phyloP scores from a whole-genome alignment of 2,329 filamentous ascomycete genomes.

The Aspergillus proliferans region DNA sequence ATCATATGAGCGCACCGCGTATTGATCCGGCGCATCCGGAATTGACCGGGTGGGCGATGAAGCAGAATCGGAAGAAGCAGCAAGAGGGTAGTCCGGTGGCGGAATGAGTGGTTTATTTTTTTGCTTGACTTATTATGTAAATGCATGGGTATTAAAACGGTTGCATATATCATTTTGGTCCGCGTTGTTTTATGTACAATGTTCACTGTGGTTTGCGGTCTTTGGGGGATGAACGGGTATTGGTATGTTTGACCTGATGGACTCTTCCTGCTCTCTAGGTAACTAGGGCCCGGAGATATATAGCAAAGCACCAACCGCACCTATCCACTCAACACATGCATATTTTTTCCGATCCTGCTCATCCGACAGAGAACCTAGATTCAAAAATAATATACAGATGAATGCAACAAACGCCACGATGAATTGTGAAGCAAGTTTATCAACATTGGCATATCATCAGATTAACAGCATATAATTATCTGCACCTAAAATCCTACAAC shows the following conservation, averaged over 20 bases:
- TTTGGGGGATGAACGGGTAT: neutral
- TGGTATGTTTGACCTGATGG: neutral
- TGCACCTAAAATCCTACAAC: neutral
- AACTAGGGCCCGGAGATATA: neutral
- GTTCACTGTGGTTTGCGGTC: neutral
- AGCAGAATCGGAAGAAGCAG: slow-evolving; percentile 35
- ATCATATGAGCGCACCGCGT: slow-evolving; percentile 54
- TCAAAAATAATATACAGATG: too few relatives aligned
- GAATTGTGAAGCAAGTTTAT: too few relatives aligned
- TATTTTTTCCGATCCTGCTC: too few relatives aligned
- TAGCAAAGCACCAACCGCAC: neutral
- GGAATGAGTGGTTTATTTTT: slow-evolving; percentile 4
- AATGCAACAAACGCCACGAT: too few relatives aligned
- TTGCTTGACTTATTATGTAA: too few relatives aligned
- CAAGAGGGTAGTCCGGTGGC: slow-evolving; percentile 16
- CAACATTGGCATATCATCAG: neutral
- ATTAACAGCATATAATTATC: neutral
- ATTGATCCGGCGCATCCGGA: slow-evolving; percentile 40
- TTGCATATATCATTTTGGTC: neutral
- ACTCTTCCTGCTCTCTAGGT: too few relatives aligned
- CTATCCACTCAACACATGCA: neutral
- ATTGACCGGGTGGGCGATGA: slow-evolving; percentile 41
- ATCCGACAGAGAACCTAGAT: too few relatives aligned
- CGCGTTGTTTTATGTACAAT: neutral
- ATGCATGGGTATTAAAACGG: neutral